A percentile compares a stretch with the other conserved stretches of the same genome.
These are phyloP conservation scores for Bothriochloa decipiens DNA, from an alignment of 176 grass and related monocot species.

Conservation along the genomic window DNA sequence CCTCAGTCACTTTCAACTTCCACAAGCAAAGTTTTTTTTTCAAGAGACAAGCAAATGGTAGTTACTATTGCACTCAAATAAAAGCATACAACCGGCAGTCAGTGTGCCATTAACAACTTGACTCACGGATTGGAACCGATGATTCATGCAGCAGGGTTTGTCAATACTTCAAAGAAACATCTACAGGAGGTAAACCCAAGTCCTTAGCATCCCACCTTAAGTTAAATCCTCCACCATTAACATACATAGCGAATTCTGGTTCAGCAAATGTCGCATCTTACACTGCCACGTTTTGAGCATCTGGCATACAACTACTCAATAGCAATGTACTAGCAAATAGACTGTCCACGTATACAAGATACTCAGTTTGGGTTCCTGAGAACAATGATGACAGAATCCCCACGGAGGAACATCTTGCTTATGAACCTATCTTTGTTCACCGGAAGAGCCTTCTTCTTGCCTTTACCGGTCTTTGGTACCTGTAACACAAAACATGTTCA, in stretches of 20 bases:
- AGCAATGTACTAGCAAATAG: constrained; percentile 13
- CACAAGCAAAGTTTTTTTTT: too few relatives aligned
- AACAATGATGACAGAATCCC: constrained; percentile 90
- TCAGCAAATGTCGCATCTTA: not conserved
- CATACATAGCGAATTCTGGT: not conserved
- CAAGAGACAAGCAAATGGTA: too few relatives aligned
- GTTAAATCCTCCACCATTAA: constrained; percentile 34
- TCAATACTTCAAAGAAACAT: not conserved
- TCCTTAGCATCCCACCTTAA: not conserved
- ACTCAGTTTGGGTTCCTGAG: constrained; percentile 73
- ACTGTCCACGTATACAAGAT: not conserved
- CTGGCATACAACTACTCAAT: not conserved
- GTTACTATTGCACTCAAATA: not conserved
- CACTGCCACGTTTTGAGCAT: not conserved
- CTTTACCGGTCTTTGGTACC: too few relatives aligned
- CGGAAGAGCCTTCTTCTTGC: constrained; percentile 65
- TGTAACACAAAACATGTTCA: too few relatives aligned
- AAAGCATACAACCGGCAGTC: not conserved
- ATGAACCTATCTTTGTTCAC: constrained; percentile 98
- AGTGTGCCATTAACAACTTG: not conserved
- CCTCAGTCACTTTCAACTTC: too few relatives aligned
- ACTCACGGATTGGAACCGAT: not conserved
- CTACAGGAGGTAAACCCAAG: constrained; percentile 24
- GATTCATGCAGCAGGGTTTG: not conserved
- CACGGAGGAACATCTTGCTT: constrained; percentile 93